Base-by-base conservation (phyloP, 2,329 filamentous ascomycete genomes). In the Alternaria sp. region DNA sequence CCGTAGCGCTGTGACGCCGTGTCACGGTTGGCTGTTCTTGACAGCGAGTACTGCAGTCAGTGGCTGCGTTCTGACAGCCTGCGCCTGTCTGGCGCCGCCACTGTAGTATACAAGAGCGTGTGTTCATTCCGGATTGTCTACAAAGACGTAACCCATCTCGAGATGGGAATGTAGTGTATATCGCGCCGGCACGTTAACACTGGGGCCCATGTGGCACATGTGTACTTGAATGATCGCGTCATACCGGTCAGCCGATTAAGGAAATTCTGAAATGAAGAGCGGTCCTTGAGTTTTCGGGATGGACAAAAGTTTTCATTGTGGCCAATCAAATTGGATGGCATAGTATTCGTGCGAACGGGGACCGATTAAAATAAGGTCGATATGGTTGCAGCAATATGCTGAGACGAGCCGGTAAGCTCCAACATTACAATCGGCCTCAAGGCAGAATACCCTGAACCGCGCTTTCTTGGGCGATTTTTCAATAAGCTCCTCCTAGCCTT, bases 181-280 rank as follows among this genome's bases (percentile, higher is more conserved):
- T 57, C 39, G 54, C 44, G 67, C 64, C 51, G 32, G 63, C 62
- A 71, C 63, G 58, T 66, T 63, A 28, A 36, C 55, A 66, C 47
- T 62, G 43, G 59, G 58, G 59, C 61, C 63, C 52, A 61, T 18
- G 57, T 68, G 44, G 56, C 57, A 39, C 57, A 46, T 51, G 42
- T 18, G 49, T 39, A 26, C n/a, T 38, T 7, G 36, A 32, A 26
- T 18, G n/a, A 42, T 24, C 14, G 42, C 46, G 49, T 38, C 22
- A 44, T 30, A 41, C 54, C 32, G 43, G 24, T 57, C 51, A 48
- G 16, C 20, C 30, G 39, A 7, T 39, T 48, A 38, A 38, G 26
- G 5, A 20, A 5, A 16, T 3, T 24, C 22, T 18, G 38, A 24
- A 43, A 34, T 18, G 24, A 30, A 26, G 26, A 42, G 28, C 4